These are phyloP conservation scores for Crithidia acanthocephali DNA, from an alignment of 208 protist species.

Conservation along the genomic window DNA sequence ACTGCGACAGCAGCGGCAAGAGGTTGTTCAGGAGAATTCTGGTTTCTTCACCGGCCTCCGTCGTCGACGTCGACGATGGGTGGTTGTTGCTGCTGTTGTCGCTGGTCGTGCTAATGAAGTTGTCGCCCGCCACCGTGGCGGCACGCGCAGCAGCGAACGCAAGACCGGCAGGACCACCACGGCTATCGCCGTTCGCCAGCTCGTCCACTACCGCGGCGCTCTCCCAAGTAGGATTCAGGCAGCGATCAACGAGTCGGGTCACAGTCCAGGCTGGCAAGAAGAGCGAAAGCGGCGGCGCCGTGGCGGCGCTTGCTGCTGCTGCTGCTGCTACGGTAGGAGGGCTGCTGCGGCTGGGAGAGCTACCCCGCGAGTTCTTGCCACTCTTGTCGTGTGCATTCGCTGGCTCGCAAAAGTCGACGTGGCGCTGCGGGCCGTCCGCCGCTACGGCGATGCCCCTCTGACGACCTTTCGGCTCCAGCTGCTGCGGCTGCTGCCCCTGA, in stretches of 20 bases:
- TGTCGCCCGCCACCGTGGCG: neutral
- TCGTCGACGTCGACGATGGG: no score
- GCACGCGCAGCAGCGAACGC: no score
- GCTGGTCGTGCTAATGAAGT: neutral
- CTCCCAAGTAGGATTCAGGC: slow-evolving; percentile 21
- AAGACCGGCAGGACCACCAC: no score
- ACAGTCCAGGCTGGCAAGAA: slow-evolving; percentile 31
- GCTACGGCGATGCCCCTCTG: neutral
- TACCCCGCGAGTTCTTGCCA: no score
- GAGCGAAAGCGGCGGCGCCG: slow-evolving; percentile 23
- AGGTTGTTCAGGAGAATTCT: slow-evolving; percentile 23
- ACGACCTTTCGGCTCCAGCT: no score
- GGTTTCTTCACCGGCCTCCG: slow-evolving; percentile 14
- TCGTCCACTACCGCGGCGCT: neutral
- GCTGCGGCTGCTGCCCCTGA: neutral
- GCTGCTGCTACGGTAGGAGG: neutral
- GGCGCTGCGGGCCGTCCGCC: neutral
- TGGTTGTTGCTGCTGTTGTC: neutral
- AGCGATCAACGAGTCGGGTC: slow-evolving; percentile 23
- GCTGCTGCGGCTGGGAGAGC: neutral
- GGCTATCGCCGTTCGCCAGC: neutral
- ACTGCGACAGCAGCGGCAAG: slow-evolving; percentile 35
- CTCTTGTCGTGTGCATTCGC: neutral
- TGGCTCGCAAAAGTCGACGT: neutral
- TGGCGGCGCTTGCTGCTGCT: neutral